Evolutionary conservation across 371 early-diverging fungal genomes (phyloP), one percentile per base, ranked within the genome.

Genomic region (Batkoa obscura): DNA sequence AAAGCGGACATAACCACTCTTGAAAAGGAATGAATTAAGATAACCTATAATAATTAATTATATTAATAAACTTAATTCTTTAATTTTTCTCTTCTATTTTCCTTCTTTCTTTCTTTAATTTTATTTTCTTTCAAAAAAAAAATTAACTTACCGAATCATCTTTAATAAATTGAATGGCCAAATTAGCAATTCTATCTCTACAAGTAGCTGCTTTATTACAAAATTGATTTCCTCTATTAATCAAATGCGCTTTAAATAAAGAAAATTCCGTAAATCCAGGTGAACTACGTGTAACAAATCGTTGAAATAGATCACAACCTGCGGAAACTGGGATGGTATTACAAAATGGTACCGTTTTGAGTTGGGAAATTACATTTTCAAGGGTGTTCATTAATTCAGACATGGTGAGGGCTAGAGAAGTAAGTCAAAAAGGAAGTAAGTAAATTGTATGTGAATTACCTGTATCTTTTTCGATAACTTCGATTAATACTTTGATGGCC

Each of bases 21-120:
- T 33, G 95, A 94, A 62, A 90, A 92, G 30, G 92, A 89, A 67
- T 95, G 95, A 4, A 94, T 77, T n/a, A 97, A 71, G 57, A 96
- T 80, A 5, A 79, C 79, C 72, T 76, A 43, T 2, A 38, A 10
- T 15, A 3, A 10, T 13, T 23, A n/a, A 45, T 42, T 2, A 41
- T 42, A n/a, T n/a, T n/a, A n/a, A n/a, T n/a, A n/a, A n/a, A n/a
- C 45, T 35, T 17, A 36, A 48, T 9, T 12, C n/a, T n/a, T n/a
- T n/a, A n/a, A n/a, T n/a, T n/a, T n/a, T n/a, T n/a, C n/a, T n/a
- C n/a, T n/a, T n/a, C n/a, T n/a, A n/a, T n/a, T n/a, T n/a, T n/a
- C n/a, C n/a, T n/a, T n/a, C n/a, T n/a, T n/a, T n/a, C n/a, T n/a
- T n/a, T n/a, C n/a, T n/a, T n/a, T n/a, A n/a, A n/a, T n/a, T n/a